A percentile compares a stretch with the other conserved stretches of the same genome.
These are phyloP conservation scores for Periglandula ipomoeae DNA, from an alignment of 2,329 filamentous ascomycete genomes.

Conservation along the genomic window DNA sequence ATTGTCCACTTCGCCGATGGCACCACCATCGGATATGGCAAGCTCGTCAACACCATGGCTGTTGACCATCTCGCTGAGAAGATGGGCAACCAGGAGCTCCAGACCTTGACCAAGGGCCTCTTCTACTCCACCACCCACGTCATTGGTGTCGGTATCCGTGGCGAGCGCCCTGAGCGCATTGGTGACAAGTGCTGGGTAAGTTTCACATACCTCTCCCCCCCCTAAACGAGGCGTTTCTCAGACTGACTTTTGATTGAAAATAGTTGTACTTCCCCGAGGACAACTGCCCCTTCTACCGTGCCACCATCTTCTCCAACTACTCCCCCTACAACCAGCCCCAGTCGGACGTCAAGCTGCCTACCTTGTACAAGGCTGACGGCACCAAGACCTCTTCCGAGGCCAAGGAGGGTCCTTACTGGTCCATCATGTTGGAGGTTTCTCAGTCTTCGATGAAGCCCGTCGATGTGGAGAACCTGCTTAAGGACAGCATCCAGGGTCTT, in stretches of 20 bases:
- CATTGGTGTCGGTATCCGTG: constrained; percentile 90
- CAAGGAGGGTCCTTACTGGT: constrained; percentile 95
- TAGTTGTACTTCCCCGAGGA: constrained; percentile 97
- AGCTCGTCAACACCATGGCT: constrained; percentile 92
- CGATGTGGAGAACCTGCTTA: constrained; percentile 72
- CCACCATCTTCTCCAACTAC: constrained; percentile 99
- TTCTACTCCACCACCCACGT: constrained; percentile 98
- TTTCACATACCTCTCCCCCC: constrained; percentile 7
- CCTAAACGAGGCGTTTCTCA: no score
- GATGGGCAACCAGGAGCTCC: constrained; percentile 81
- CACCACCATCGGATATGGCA: constrained; percentile 81
- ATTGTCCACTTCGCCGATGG: constrained; percentile 74
- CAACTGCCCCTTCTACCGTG: constrained; percentile 98
- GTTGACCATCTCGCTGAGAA: constrained; percentile 80
- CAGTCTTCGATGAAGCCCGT: constrained; percentile 95
- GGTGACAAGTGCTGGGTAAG: constrained; percentile 97
- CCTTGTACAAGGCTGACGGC: constrained; percentile 76
- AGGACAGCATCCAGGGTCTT: constrained; percentile 89
- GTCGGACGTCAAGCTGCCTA: constrained; percentile 73
- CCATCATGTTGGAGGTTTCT: constrained; percentile 97
- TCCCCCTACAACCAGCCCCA: constrained; percentile 96
- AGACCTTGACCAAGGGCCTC: constrained; percentile 76
- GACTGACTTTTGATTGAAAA: neutral
- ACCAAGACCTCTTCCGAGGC: constrained; percentile 65
- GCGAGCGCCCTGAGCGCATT: constrained; percentile 84